A percentile compares a stretch with the other conserved stretches of the same genome.
Conservation (phyloP, 2,329 filamentous ascomycete species). For the Calcarisporium arbuscula region DNA sequence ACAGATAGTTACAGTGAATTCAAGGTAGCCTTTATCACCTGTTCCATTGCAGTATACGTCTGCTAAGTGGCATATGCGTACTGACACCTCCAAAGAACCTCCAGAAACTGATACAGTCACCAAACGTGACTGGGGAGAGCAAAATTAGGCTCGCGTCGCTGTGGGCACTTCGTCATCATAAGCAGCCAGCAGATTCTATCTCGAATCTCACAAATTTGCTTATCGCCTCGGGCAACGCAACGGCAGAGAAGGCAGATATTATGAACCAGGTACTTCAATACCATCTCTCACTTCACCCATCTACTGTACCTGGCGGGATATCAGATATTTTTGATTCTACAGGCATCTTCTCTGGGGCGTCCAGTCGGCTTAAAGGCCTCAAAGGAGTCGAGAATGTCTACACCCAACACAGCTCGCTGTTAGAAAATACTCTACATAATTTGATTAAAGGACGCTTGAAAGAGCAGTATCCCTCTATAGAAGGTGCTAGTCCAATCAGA, state of each 20-base stretch:
- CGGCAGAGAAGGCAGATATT: conserved; percentile 67
- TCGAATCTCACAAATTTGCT: conserved; percentile 84
- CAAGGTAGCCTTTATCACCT: conserved; percentile 61
- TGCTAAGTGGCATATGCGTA: neutral
- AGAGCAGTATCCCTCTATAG: conserved; percentile 89
- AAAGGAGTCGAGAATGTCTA: conserved; percentile 99
- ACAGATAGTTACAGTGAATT: conserved; percentile 94
- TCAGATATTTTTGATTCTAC: conserved; percentile 87
- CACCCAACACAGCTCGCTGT: conserved; percentile 86
- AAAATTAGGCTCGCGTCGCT: conserved; percentile 87
- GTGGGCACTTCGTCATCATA: conserved; percentile 91
- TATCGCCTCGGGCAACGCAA: conserved; percentile 73
- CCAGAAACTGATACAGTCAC: conserved; percentile 78
- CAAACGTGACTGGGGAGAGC: conserved; percentile 68
- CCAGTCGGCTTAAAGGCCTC: conserved; percentile 84
- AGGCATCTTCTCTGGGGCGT: conserved; percentile 84
- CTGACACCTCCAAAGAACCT: conserved; percentile 52
- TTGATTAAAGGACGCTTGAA: conserved; percentile 85
- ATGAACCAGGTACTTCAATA: conserved; percentile 80
- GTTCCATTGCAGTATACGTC: neutral
- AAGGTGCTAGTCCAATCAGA: conserved; percentile 75
- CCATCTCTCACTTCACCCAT: conserved; percentile 77
- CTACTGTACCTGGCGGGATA: conserved; percentile 69
- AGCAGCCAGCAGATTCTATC: conserved; percentile 75
- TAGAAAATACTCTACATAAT: conserved; percentile 85